Percentiles rank a stretch among this genome's conserved stretches.
Conservation (phyloP, 768 basidiomycete genomes). For the Lentinus brumalis region DNA sequence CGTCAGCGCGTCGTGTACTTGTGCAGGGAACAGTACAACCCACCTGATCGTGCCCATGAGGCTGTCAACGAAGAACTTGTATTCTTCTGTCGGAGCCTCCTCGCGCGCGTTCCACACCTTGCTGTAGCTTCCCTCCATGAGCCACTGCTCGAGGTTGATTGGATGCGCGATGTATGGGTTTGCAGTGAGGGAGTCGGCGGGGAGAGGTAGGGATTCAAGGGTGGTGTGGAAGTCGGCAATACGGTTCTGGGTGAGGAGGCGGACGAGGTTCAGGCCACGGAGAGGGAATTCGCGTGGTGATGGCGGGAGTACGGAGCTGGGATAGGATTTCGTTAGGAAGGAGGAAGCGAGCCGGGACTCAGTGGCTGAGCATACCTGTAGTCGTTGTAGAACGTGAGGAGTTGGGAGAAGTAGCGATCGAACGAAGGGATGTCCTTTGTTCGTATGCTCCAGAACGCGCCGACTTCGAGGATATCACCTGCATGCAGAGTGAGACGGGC, state of each 20-base stretch:
- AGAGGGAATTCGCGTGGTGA: slow-evolving; percentile 88
- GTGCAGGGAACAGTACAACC: slow-evolving; percentile 4
- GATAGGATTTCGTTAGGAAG: neutral
- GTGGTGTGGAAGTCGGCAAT: slow-evolving; percentile 98
- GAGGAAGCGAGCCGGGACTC: neutral
- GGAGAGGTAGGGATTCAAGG: slow-evolving; percentile 82
- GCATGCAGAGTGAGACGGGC: neutral
- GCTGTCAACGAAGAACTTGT: slow-evolving; percentile 91
- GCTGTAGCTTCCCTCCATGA: slow-evolving; percentile 98
- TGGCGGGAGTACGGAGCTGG: slow-evolving; percentile 70
- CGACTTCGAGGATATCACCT: slow-evolving; percentile 97
- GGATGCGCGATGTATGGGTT: slow-evolving; percentile 83
- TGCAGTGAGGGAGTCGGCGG: slow-evolving; percentile 64
- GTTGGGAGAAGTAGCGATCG: slow-evolving; percentile 91
- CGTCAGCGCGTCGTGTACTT: neutral
- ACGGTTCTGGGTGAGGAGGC: slow-evolving; percentile 91
- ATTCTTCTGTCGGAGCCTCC: slow-evolving; percentile 91
- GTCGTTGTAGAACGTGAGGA: slow-evolving; percentile 88
- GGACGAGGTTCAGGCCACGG: slow-evolving; percentile 91
- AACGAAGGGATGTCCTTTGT: slow-evolving; percentile 89
- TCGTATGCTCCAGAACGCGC: slow-evolving; percentile 91
- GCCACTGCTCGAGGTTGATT: slow-evolving; percentile 91
- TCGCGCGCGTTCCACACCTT: slow-evolving; percentile 97
- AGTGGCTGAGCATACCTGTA: slow-evolving; percentile 52
- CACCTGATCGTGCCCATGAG: slow-evolving; percentile 94